Evolutionary conservation across 257 asterid species (phyloP), one percentile per base, ranked within the genome.

Genomic region (Leptodermis oblonga): DNA sequence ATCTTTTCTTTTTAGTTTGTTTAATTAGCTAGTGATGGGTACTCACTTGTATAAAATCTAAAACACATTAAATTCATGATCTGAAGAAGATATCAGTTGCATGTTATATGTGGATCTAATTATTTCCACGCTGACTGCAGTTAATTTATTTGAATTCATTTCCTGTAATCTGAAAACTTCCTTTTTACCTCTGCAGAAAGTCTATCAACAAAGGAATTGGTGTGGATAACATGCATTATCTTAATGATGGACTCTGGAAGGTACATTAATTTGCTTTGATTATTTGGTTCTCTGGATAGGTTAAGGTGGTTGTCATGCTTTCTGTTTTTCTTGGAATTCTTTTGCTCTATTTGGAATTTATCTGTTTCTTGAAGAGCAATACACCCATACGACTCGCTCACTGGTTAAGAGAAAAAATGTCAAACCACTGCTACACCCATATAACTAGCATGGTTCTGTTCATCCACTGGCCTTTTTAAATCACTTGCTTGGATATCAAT

Each of bases 231-330:
- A 93, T 93, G 97, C 97, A 93, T 76, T 91, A 93, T 84, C 99
- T 93, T 62, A 93, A 93, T 65, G 99, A 93, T 85, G 99, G 99
- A 68, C 99, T 93, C 69, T 91, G 99, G 98, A 93, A 93, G 97
- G 97, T 93, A 86, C 30, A 28, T 68, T 26, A 26, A 14, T n/a
- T 31, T 39, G 15, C 34, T 60, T 60, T 14, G 1, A 34, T 31
- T 22, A 46, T 69, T 33, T 18, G n/a, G 46, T 73, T 76, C 48
- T 69, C 41, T 55, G 18, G 43, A 39, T 23, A 12, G 31, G 34
- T 43, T 69, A 26, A 55, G 34, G 18, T 45, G 20, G 11, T 20
- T 14, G 28, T 65, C 3, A 31, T 7, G 12, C 33, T 8, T 46
- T 54, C 25, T 26, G 5, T 20, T 1, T 9, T 58, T 33, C 7